Base-by-base conservation (phyloP, 805 yeast genomes). In the Candida cerambycidarum region DNA sequence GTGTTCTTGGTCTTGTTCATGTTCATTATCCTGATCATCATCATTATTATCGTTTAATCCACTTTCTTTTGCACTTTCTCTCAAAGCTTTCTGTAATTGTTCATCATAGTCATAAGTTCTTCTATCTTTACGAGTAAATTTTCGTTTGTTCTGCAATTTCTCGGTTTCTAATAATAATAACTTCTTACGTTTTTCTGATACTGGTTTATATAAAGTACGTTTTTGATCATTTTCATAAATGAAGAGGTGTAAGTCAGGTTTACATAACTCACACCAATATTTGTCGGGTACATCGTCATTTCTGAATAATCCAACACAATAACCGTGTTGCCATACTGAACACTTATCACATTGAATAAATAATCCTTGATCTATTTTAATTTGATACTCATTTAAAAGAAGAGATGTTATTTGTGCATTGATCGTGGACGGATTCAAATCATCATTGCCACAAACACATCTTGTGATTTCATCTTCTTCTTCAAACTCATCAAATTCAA, bases 321-420 rank as follows among this genome's bases (percentile, higher is more conserved):
- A 88, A 1, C 97, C 98, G 61, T 92, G 99, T 63, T 92, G 99
- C 99, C 99, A 92, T 6, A 85, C 96, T 14, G 87, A 81, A 67
- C 99, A 92, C 48, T 77, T 75, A 56, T 93, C 99, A 73, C 95
- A 85, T 56, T 85, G 93, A 51, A 85, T 85, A 57, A 78, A 85
- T 39, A 85, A 71, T 2, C 92, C 93, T 14, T 73, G 66, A 45
- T 77, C 80, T 38, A 63, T 56, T 41, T 64, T 64, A 42, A 70
- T 65, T 37, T 51, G 57, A 48, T 63, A 69, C 38, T 69, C 73
- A 14, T 49, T 51, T 28, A 34, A 41, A 21, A 70, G 54, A 25
- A 67, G 45, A 1, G 50, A 50, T 27, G 47, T 56, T 23, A 69
- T 49, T 12, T 53, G 47, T 9, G 55, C 49, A 43, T 58, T 61